Percentiles rank a stretch among this genome's conserved stretches.
phyloP scores from a whole-genome alignment of 2,329 filamentous ascomycete species.

The Sporothrix euskadiensis region DNA sequence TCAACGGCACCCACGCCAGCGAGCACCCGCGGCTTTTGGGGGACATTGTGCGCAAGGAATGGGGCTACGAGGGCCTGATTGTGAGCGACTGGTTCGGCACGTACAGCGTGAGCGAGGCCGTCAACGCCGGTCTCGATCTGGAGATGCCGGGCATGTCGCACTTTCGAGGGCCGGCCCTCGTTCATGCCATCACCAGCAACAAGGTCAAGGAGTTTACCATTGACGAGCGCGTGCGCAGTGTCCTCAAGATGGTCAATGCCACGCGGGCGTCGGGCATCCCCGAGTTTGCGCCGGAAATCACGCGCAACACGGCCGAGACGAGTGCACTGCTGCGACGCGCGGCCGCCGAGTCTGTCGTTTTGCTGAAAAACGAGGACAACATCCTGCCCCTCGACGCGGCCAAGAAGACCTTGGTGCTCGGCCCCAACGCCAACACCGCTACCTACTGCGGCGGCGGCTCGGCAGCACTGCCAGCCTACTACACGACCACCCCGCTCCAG shows the following conservation, averaged over 20 bases:
- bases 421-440: conserved; percentile 49
- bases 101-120: conserved; percentile 36
- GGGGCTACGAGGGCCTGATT: conserved; percentile 43
- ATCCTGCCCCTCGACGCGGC: conserved; percentile 51
- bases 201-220: conserved; percentile 35
- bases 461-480: conserved; percentile 44
- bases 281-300: conserved; percentile 27
- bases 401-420: conserved; percentile 50
- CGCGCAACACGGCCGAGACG: conserved; percentile 26
- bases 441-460: conserved; percentile 37
- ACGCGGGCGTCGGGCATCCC: not conserved
- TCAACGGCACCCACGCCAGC: conserved; percentile 44
- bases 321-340: conserved; percentile 28
- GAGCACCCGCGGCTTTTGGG: conserved; percentile 42
- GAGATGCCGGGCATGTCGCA: conserved; percentile 40
- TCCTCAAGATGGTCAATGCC: conserved; percentile 35
- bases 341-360: conserved; percentile 30
- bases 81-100: conserved; percentile 45
- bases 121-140: conserved; percentile 36
- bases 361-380: conserved; percentile 52
- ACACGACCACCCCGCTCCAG: conserved; percentile 47
- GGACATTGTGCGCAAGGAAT: conserved; percentile 43
- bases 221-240: conserved; percentile 37
- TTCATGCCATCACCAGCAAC: conserved; percentile 27
- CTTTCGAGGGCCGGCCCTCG: conserved; percentile 34